Evolutionary conservation across 2,329 filamentous ascomycete genomes (phyloP), one percentile per base, ranked within the genome.

Genomic region (Elsinoe fawcettii): DNA sequence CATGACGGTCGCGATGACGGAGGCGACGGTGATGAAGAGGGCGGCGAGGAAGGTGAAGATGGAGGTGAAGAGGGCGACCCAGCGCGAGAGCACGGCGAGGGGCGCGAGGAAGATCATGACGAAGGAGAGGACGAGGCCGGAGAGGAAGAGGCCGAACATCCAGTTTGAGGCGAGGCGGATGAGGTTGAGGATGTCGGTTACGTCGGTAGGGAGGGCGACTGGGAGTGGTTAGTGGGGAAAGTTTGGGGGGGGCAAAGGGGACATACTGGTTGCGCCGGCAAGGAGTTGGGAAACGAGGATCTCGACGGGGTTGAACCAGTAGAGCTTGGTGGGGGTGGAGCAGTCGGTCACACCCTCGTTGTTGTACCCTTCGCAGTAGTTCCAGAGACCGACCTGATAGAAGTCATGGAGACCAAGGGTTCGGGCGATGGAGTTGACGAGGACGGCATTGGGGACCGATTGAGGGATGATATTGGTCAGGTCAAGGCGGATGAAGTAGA

Each of bases 301-400:
- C 58, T 86, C 76, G 41, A 96, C 86, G 0, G 91, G 91, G 69
- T 96, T 90, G 75, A 96, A 96, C 86, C 88, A 95, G 74, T 88
- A 97, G 57, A 91, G 76, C 6, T 77, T 76, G 65, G 82, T 66
- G 0, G 90, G 86, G 5, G 74, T 72, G 6, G 87, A 90, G 73
- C 92, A 97, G 61, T 75, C 74, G 0, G 88, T 92, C 61, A 93
- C 83, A 36, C 88, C 88, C 72, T 85, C 77, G 64, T 81, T 78
- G 57, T 82, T 76, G 71, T 91, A 95, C 18, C 91, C 91, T 70
- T 95, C 88, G 71, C 92, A 97, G 70, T 87, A 96, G 59, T 85
- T 86, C 92, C 92, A 97, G 39, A 96, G 74, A 5, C 91, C 91
- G 25, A 95, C 87, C 66, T 90, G 87, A 72, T 96, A 96, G 73